Evolutionary conservation across 225 moss, liverwort and hornwort genomes (phyloP).

Genomic region (Polytrichum formosum): DNA sequence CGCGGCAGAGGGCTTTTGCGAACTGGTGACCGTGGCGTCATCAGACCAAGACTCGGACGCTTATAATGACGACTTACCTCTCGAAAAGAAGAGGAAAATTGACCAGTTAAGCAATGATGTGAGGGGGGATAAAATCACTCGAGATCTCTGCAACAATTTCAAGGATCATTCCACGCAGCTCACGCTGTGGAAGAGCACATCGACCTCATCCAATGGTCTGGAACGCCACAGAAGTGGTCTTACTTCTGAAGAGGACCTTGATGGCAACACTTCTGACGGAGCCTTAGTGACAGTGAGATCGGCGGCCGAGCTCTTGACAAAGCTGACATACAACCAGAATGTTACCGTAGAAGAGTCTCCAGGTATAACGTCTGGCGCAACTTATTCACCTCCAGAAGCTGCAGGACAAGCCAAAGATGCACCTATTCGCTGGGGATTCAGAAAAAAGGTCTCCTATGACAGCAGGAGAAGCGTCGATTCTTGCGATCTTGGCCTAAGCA

Average conservation of each 20-base stretch:
- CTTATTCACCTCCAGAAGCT: slow-evolving; percentile 5
- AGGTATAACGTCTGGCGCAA: slow-evolving; percentile 4
- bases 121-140: slow-evolving; percentile 28
- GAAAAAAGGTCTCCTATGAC: slow-evolving; percentile 52
- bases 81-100: slow-evolving; percentile 24
- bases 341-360: slow-evolving; percentile 13
- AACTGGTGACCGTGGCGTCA: slow-evolving; percentile 1
- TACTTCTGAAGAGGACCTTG: slow-evolving; percentile 33
- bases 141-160: slow-evolving; percentile 35
- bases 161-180: slow-evolving; percentile 5
- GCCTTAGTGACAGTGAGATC: slow-evolving; percentile 30
- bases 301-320: slow-evolving; percentile 52
- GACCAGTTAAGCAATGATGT: slow-evolving; percentile 1
- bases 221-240: slow-evolving; percentile 34
- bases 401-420: slow-evolving; percentile 6
- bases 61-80: slow-evolving; percentile 1
- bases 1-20: slow-evolving; percentile 1
- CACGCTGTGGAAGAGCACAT: slow-evolving; percentile 21
- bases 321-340: slow-evolving; percentile 20
- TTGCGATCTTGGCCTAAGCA: slow-evolving; percentile 38
- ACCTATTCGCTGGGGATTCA: slow-evolving; percentile 59
- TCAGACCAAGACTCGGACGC: slow-evolving; percentile 7
- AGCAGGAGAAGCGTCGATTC: slow-evolving; percentile 38
- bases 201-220: slow-evolving; percentile 11
- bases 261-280: slow-evolving; percentile 14